These are phyloP conservation scores for Pythium insidiosum DNA, from an alignment of 352 stramenopile species.

Conservation along the genomic window DNA sequence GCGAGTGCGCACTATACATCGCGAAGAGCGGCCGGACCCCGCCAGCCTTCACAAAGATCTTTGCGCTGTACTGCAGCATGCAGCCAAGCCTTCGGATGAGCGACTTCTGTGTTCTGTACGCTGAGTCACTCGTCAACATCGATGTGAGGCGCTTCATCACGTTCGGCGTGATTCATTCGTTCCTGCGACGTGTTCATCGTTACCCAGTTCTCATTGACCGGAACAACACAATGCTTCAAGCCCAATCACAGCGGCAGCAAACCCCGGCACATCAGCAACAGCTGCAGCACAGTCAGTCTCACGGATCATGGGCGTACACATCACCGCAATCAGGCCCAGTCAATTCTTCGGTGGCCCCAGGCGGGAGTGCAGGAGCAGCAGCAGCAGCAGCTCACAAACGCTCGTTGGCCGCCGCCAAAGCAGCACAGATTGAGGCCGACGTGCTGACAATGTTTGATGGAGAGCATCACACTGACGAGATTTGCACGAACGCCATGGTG, in stretches of 20 bases:
- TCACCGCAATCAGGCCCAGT: too few relatives aligned
- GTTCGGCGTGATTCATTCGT: constrained; percentile 83
- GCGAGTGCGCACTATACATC: constrained; percentile 73
- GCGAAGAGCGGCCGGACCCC: constrained; percentile 51
- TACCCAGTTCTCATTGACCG: constrained; percentile 72
- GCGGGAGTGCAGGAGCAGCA: too few relatives aligned
- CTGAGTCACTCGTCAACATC: constrained; percentile 54
- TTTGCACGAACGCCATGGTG: constrained; percentile 65
- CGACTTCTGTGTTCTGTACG: constrained; percentile 76
- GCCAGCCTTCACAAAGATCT: constrained; percentile 69
- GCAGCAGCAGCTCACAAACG: constrained; percentile 29
- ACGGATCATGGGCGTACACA: too few relatives aligned
- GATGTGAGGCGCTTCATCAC: constrained; percentile 81
- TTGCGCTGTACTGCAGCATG: constrained; percentile 81
- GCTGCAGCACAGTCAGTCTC: too few relatives aligned
- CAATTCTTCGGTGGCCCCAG: too few relatives aligned
- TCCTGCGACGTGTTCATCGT: constrained; percentile 77
- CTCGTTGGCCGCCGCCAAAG: constrained; percentile 24
- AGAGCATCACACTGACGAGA: constrained; percentile 78
- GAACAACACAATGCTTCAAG: constrained; percentile 6
- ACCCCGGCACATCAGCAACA: too few relatives aligned
- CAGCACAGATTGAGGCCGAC: constrained; percentile 56
- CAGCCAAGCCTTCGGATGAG: constrained; percentile 78
- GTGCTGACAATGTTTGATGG: constrained; percentile 80
- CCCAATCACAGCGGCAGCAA: constrained; percentile 14